Base-by-base conservation (phyloP, 352 stramenopile species). In the Phytophthora syringae region DNA sequence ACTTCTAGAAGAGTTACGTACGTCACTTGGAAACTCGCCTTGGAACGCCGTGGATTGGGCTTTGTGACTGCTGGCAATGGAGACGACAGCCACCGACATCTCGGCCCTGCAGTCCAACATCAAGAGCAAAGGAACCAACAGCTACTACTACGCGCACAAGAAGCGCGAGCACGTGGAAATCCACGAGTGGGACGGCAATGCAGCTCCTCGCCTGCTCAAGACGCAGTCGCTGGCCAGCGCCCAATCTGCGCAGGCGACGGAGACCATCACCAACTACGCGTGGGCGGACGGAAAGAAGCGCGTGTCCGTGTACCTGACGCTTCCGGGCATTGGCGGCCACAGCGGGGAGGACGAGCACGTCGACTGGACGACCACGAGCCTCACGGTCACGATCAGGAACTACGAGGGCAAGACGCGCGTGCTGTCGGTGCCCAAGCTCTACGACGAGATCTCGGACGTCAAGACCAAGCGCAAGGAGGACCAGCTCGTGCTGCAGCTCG, bases 121-220 rank as follows among this genome's bases (percentile, higher is more conserved):
- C 68, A 87, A 86, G 64, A 81, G 51, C 25, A 94, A 93, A 70
- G 87, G 85, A 22, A 76, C 80, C 43, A 95, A 95, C 74, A 92
- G 82, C 69, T 95, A 95, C 70, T 95, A 95, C 61, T 95, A 95
- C 58, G 87, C 87, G 20, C 87, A 95, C 73, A 93, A 94, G 77
- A 85, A 84, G 76, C 87, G 87, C 55, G 72, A 92, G 18, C 60
- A 88, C 52, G 87, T 88, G 16, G 82, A 94, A 60, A 79, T 93
- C 47, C 84, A 94, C 61, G 72, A 91, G 67, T 95, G 87, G 85
- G 85, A 95, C 69, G 85, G 85, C 44, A 89, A 93, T 15, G 83
- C 80, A 16, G 80, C 77, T 39, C 85, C 85, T 56, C 85, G 87
- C 7, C 61, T 95, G 69, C 80, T 95, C 34, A 94, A 92, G 71